These are phyloP conservation scores for Prunus campanulata DNA, from an alignment of 306 rosid genomes.

Conservation along the genomic window DNA sequence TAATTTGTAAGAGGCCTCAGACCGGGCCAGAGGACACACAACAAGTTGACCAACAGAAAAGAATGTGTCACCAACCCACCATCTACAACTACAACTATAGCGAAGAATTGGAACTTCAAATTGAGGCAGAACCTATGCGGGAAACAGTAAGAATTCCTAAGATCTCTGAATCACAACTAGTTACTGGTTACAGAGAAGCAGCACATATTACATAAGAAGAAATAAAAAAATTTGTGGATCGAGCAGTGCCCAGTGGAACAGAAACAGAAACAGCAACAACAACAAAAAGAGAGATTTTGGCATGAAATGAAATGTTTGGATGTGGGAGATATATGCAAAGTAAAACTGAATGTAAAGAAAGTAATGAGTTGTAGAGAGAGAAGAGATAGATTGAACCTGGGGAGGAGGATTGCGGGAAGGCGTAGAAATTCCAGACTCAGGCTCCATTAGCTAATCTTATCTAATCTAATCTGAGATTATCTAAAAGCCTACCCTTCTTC, in stretches of 20 bases:
- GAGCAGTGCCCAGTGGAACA: too few relatives aligned
- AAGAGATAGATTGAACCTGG: constrained; percentile 26
- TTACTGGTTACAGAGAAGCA: not conserved
- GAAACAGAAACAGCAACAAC: not conserved
- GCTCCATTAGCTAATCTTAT: constrained; percentile 38
- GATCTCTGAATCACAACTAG: not conserved
- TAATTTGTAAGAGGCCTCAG: not conserved
- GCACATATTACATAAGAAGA: too few relatives aligned
- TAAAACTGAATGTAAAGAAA: not conserved
- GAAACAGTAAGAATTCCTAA: not conserved
- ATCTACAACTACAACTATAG: not conserved
- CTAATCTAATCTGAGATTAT: not conserved
- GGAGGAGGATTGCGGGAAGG: constrained; percentile 39
- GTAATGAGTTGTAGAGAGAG: not conserved
- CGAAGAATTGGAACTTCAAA: not conserved
- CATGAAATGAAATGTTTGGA: not conserved
- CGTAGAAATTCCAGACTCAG: constrained; percentile 46
- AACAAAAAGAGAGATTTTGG: not conserved
- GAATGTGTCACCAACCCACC: not conserved
- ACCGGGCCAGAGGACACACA: not conserved
- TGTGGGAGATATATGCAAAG: too few relatives aligned
- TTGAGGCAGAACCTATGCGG: not conserved
- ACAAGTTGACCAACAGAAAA: not conserved
- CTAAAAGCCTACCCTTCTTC: not conserved
- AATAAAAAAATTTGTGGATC: too few relatives aligned